Base-by-base conservation (phyloP, 2,329 filamentous ascomycete species). In the Byssothecium circinans region DNA sequence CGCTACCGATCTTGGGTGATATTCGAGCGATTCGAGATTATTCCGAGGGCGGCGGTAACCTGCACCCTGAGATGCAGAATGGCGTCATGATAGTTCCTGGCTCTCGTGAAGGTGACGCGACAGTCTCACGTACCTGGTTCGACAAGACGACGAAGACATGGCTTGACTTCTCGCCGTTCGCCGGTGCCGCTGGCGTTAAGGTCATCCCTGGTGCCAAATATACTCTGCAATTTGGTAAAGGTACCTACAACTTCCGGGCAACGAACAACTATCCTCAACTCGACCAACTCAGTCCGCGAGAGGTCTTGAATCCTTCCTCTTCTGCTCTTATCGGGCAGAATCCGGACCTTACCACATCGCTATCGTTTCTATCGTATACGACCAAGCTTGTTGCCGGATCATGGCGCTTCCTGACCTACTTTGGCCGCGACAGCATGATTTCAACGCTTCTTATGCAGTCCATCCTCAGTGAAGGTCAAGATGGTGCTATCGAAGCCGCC, bases 351-450 rank as follows among this genome's bases (percentile, higher is more conserved):
- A 75, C 77, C 1, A 73, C 72, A 0, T 81, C 82, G 0, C 67
- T 86, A 0, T 81, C 82, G 0, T 86, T 87, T 64, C 69, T 87
- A 3, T 86, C 84, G 0, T 87, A 86, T 53, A 79, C 74, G 0
- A 72, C 81, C 25, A 87, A 86, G 54, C 71, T 87, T 0, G 71
- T 85, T 2, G 83, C 84, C 1, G 83, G 83, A 10, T 82, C 81
- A 3, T 87, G 83, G 84, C 72, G 82, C 1, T 87, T 86, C 55
- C 64, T 87, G 36, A 86, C 83, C 0, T 87, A 86, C 58, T 86
- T 87, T 66, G 83, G 83, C 0, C 77, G 83, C 10, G 83, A 87
- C 58, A 83, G 78, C 50, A 83, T 86, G 75, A 83, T 87, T 32
- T 74, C 81, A 1, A 71, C 79, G 12, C 73, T 86, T 0, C 69